Conservation (phyloP, 352 stramenopile species). For the Pythium plurisporium region DNA sequence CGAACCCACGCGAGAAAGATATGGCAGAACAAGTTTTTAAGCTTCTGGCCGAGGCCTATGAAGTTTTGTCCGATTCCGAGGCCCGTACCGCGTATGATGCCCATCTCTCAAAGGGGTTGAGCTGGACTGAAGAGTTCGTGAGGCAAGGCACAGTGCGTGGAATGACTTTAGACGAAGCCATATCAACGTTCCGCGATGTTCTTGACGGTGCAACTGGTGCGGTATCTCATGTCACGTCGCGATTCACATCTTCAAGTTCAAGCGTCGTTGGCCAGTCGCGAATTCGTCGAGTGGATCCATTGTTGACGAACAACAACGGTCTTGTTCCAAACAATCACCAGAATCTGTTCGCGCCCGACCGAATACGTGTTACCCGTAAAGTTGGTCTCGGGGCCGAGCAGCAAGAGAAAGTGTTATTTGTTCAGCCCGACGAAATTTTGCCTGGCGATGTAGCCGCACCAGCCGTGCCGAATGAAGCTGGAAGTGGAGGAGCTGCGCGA, state of each 20-base stretch:
- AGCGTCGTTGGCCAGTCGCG: constrained; percentile 52
- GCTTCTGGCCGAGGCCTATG: constrained; percentile 77
- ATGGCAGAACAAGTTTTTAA: constrained; percentile 81
- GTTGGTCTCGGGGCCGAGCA: constrained; percentile 55
- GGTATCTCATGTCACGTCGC: constrained; percentile 53
- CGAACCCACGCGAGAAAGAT: constrained; percentile 47
- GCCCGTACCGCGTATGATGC: constrained; percentile 61
- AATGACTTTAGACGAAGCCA: constrained; percentile 83
- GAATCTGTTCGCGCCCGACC: constrained; percentile 72
- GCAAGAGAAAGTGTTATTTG: constrained; percentile 64
- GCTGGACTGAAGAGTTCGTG: constrained; percentile 71
- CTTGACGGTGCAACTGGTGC: constrained; percentile 56
- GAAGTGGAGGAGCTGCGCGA: background rate
- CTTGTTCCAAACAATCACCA: constrained; percentile 79
- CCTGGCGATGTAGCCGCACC: constrained; percentile 33
- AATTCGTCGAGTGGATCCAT: constrained; percentile 32
- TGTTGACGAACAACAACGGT: constrained; percentile 26
- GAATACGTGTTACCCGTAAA: constrained; percentile 61
- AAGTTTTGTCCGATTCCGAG: constrained; percentile 65
- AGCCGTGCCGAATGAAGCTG: constrained; percentile 9
- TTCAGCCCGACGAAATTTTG: constrained; percentile 74
- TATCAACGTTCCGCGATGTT: constrained; percentile 72
- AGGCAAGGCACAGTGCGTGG: constrained; percentile 71
- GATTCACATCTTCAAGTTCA: constrained; percentile 63
- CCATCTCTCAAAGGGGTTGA: constrained; percentile 42